phyloP scores from a whole-genome alignment of 768 basidiomycete genomes.

The Serendipita sp. region DNA sequence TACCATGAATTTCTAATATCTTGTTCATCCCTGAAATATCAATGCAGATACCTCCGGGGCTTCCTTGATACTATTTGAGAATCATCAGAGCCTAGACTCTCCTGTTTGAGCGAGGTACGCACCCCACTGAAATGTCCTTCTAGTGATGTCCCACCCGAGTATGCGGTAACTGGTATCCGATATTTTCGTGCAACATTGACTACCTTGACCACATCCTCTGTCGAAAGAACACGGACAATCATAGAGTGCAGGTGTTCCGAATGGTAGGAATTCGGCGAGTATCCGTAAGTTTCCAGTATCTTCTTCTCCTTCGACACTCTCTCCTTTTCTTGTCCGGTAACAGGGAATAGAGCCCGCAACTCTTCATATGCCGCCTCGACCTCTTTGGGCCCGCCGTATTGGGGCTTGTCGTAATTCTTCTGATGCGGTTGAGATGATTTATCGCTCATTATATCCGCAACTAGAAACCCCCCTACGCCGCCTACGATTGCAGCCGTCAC shows the following conservation, averaged over 20 bases:
- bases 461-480: neutral
- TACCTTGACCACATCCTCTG: constrained; percentile 68
- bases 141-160: constrained; percentile 66
- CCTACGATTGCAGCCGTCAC: neutral
- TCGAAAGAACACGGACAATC: constrained; percentile 47
- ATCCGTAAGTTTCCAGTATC: constrained; percentile 1
- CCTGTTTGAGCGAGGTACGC: constrained; percentile 18
- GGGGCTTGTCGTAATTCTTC: constrained; percentile 1
- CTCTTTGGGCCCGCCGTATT: neutral
- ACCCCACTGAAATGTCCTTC: constrained; percentile 65
- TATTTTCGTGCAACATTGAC: constrained; percentile 62
- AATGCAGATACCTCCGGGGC: constrained; percentile 51
- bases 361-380: neutral
- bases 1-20: constrained; percentile 60
- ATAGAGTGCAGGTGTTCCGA: constrained; percentile 30
- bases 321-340: neutral
- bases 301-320: neutral
- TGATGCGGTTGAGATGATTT: neutral
- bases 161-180: constrained; percentile 62
- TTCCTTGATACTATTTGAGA: constrained; percentile 10
- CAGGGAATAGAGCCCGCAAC: neutral
- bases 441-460: neutral
- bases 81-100: neutral
- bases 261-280: neutral
- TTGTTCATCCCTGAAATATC: constrained; percentile 68